phyloP scores from a whole-genome alignment of 73 alveolate genomes.

The Paramecium sexaurelia region DNA sequence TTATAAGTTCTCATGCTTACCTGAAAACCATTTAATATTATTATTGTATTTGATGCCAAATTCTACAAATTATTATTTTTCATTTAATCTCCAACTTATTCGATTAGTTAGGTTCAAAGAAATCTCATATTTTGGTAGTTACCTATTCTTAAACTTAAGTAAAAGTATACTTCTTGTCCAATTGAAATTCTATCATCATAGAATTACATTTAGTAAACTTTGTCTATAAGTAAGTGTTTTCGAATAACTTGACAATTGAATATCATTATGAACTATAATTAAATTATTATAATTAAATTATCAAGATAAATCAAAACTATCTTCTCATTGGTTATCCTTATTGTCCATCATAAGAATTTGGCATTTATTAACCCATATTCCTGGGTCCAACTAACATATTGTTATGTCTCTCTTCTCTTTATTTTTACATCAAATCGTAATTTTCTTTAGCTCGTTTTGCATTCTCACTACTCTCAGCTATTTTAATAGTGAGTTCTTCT shows the following conservation, averaged over 20 bases:
- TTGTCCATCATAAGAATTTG: not conserved
- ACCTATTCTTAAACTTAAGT: not conserved
- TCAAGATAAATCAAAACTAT: not conserved
- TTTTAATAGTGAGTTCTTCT: not conserved
- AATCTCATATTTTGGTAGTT: not conserved
- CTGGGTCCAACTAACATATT: not conserved
- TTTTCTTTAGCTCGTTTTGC: not conserved
- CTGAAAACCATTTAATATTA: not conserved
- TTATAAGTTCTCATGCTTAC: not conserved
- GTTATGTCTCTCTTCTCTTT: not conserved
- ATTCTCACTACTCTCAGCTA: not conserved
- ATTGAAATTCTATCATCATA: not conserved
- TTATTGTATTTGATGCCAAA: not conserved
- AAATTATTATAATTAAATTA: not conserved
- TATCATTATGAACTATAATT: not conserved
- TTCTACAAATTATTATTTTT: not conserved
- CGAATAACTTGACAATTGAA: constrained; percentile 15
- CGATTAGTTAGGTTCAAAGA: not conserved
- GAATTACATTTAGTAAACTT: not conserved
- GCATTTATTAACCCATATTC: not conserved
- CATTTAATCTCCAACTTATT: not conserved
- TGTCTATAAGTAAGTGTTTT: constrained; percentile 20
- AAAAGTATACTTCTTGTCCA: not conserved
- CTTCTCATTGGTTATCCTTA: not conserved
- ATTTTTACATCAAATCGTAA: not conserved